These are phyloP conservation scores for Nepenthes gracilis DNA, from an alignment of 148 eudicot genomes.

Conservation along the genomic window DNA sequence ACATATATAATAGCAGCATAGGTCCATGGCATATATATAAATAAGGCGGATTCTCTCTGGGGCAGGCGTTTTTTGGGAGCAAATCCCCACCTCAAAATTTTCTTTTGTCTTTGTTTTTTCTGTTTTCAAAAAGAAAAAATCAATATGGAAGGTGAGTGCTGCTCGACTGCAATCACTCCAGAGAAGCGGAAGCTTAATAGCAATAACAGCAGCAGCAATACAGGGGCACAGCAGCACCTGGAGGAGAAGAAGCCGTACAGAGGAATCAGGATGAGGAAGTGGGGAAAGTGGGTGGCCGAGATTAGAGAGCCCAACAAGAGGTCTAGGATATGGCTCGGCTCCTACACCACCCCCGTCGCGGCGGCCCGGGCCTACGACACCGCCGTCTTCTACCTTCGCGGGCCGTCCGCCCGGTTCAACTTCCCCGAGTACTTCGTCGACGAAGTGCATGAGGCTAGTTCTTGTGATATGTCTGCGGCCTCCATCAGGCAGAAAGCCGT, in stretches of 20 bases:
- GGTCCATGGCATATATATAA: too few species aligned
- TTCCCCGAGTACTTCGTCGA: conserved; percentile 52
- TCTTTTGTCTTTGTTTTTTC: too few species aligned
- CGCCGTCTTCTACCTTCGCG: conserved; percentile 78
- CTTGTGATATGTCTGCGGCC: conserved; percentile 40
- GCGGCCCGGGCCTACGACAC: conserved; percentile 92
- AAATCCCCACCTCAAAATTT: too few species aligned
- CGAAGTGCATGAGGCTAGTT: conserved; percentile 1
- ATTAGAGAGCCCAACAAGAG: conserved; percentile 89
- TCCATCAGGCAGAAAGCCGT: conserved; percentile 62
- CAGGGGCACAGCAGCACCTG: not conserved
- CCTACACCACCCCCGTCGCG: conserved; percentile 62
- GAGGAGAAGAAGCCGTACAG: conserved; percentile 50
- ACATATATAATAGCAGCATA: too few species aligned
- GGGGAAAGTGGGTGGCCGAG: conserved; percentile 99
- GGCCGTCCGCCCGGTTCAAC: conserved; percentile 67
- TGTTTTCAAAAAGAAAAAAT: too few species aligned
- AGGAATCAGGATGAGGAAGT: conserved; percentile 93
- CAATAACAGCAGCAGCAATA: not conserved
- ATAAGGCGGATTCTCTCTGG: too few species aligned
- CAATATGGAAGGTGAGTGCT: too few species aligned
- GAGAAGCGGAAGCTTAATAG: not conserved
- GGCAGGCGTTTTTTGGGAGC: too few species aligned
- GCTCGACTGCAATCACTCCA: too few species aligned
- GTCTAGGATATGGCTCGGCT: conserved; percentile 80